A percentile compares a stretch with the other conserved stretches of the same genome.
Conservation (phyloP, 2,329 filamentous ascomycete species). For the Thyridium curvatum region DNA sequence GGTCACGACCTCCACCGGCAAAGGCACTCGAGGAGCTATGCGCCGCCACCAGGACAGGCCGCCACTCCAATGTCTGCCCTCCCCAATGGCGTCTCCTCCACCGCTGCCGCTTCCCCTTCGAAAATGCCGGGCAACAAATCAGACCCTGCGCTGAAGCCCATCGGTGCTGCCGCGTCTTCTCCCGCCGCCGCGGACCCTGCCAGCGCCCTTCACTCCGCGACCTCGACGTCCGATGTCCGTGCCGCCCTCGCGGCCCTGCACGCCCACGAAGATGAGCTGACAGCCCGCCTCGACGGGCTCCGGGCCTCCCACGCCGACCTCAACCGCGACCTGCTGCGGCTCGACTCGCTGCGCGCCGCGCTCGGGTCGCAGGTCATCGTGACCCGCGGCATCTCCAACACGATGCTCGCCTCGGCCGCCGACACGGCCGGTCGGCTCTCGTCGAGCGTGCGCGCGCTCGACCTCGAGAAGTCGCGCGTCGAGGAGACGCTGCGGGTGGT, state of each 20-base stretch:
- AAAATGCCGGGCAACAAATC: constrained; percentile 16
- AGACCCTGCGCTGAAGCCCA: too few species aligned
- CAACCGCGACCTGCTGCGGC: constrained; percentile 74
- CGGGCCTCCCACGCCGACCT: constrained; percentile 81
- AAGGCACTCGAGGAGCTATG: constrained; percentile 29
- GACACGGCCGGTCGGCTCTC: constrained; percentile 82
- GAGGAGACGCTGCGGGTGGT: constrained; percentile 87
- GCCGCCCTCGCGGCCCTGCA: constrained; percentile 70
- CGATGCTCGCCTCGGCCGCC: constrained; percentile 83
- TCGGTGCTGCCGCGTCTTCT: too few species aligned
- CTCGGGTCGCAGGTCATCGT: constrained; percentile 82
- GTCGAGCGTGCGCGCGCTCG: constrained; percentile 77
- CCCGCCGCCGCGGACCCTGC: constrained; percentile 1
- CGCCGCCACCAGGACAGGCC: constrained; percentile 25
- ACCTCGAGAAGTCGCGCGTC: constrained; percentile 85
- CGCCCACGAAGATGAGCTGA: constrained; percentile 67
- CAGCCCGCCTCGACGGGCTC: constrained; percentile 66
- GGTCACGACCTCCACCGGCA: too few species aligned
- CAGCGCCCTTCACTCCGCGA: constrained; percentile 40
- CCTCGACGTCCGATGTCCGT: constrained; percentile 72
- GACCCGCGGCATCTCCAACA: constrained; percentile 77
- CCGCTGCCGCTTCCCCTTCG: constrained; percentile 13
- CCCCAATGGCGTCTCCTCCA: constrained; percentile 34
- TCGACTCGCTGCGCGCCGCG: constrained; percentile 84
- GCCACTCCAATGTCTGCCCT: constrained; percentile 39